A percentile compares a stretch with the other conserved stretches of the same genome.
Conservation (phyloP, 192 early-diverging fungal species). For the Irineochytrium annulatum region DNA sequence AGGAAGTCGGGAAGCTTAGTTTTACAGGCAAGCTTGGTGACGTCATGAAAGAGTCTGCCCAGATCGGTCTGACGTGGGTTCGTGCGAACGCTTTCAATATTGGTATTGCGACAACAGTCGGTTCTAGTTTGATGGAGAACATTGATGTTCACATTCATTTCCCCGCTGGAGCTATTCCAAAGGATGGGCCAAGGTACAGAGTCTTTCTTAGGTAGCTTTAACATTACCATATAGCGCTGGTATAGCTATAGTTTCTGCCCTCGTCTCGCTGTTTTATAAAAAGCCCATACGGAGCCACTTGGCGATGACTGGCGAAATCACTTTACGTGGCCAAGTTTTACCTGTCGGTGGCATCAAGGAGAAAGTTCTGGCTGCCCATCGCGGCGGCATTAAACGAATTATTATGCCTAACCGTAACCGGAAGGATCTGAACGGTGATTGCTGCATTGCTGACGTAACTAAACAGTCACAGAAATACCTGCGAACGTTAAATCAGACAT, state of each 20-base stretch:
- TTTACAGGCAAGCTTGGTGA: slow-evolving; percentile 66
- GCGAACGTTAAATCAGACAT: slow-evolving; percentile 61
- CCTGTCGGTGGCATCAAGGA: slow-evolving; percentile 87
- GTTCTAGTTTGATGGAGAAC: slow-evolving; percentile 20
- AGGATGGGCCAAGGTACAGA: slow-evolving; percentile 75
- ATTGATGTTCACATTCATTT: slow-evolving; percentile 87
- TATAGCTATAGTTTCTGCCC: slow-evolving; percentile 69
- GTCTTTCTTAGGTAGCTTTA: slow-evolving; percentile 15
- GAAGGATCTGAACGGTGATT: slow-evolving; percentile 53
- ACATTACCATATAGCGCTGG: slow-evolving; percentile 40
- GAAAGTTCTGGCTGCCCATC: slow-evolving; percentile 78
- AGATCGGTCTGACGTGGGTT: slow-evolving; percentile 75
- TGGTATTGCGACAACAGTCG: slow-evolving; percentile 27
- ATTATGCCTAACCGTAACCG: slow-evolving; percentile 67
- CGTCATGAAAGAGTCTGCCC: slow-evolving; percentile 82
- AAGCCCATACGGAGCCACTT: slow-evolving; percentile 42
- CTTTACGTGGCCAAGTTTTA: slow-evolving; percentile 73
- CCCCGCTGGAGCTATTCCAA: slow-evolving; percentile 72
- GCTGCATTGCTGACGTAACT: not conserved
- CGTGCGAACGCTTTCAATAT: slow-evolving; percentile 62
- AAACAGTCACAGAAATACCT: slow-evolving; percentile 71
- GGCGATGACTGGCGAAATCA: slow-evolving; percentile 77
- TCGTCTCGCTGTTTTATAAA: slow-evolving; percentile 71
- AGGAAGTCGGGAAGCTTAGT: slow-evolving; percentile 46
- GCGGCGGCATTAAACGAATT: slow-evolving; percentile 68